phyloP scores from a whole-genome alignment of 2,329 filamentous ascomycete species.

The Neoascochyta sp. region DNA sequence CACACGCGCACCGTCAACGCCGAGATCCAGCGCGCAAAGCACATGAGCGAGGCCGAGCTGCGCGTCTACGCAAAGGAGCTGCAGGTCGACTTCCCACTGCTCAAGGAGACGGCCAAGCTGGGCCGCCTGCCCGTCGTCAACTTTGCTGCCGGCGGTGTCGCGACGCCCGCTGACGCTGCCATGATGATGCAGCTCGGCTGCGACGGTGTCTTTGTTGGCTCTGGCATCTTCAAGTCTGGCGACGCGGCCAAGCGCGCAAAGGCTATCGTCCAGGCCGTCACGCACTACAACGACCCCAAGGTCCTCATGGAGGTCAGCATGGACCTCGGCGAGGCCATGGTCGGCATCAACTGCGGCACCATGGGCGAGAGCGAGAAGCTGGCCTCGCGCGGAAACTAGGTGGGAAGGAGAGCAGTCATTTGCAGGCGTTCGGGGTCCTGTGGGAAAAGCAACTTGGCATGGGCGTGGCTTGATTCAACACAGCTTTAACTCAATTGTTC shows the following conservation, averaged over 20 bases:
- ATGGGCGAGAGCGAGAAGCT: conserved; percentile 79
- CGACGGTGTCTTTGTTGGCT: conserved; percentile 95
- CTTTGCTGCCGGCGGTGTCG: conserved; percentile 97
- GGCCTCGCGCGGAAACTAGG: conserved; percentile 78
- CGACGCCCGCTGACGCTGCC: conserved; percentile 94
- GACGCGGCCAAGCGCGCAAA: conserved; percentile 85
- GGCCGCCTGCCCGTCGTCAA: conserved; percentile 92
- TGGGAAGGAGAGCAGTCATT: conserved; percentile 1
- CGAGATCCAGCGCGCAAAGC: conserved; percentile 71
- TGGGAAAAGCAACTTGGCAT: conserved; percentile 2
- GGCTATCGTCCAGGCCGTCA: conserved; percentile 92
- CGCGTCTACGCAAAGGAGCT: conserved; percentile 78
- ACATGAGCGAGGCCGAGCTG: conserved; percentile 67
- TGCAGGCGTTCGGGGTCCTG: conserved; percentile 5
- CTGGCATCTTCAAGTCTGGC: conserved; percentile 95
- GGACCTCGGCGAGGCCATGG: conserved; percentile 95
- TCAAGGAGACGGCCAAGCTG: conserved; percentile 82
- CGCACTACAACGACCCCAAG: conserved; percentile 81
- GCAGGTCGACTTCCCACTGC: conserved; percentile 70
- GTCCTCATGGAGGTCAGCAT: conserved; percentile 82
- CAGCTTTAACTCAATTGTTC: too few species aligned
- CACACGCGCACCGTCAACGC: conserved; percentile 89
- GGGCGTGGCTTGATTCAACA: conserved; percentile 8
- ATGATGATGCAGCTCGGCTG: conserved; percentile 99
- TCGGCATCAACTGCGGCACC: conserved; percentile 80